A percentile compares a stretch with the other conserved stretches of the same genome.
These are phyloP conservation scores for Phytophthora citrophthora DNA, from an alignment of 352 stramenopile genomes.

Conservation along the genomic window DNA sequence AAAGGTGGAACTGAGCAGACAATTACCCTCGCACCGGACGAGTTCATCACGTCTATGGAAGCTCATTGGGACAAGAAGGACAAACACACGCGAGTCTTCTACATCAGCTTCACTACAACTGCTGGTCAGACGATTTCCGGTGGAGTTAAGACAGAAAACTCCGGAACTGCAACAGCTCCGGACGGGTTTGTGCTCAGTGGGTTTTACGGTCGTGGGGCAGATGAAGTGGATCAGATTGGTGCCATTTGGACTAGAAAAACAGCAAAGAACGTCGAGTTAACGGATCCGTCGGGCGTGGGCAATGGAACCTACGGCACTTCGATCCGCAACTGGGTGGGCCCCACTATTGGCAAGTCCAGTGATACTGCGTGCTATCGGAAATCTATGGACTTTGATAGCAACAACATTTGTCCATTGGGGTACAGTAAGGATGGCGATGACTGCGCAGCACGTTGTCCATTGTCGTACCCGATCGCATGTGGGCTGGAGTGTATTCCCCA, in stretches of 20 bases:
- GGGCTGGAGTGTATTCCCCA: slow-evolving; percentile 35
- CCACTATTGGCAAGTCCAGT: slow-evolving; percentile 17
- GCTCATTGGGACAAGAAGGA: slow-evolving; percentile 53
- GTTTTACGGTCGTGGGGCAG: slow-evolving; percentile 26
- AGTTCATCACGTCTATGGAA: slow-evolving; percentile 40
- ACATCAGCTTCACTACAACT: slow-evolving; percentile 49
- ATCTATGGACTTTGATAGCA: slow-evolving; percentile 18
- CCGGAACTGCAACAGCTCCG: slow-evolving; percentile 10
- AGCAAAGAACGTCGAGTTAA: slow-evolving; percentile 25
- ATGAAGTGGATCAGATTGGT: slow-evolving; percentile 32
- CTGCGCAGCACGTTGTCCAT: slow-evolving; percentile 27
- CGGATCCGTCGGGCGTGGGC: slow-evolving; percentile 20
- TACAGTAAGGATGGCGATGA: slow-evolving; percentile 27
- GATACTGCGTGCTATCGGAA: slow-evolving; percentile 38
- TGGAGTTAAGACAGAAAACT: slow-evolving; percentile 33
- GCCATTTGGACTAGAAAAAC: slow-evolving; percentile 34
- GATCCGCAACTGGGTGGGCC: slow-evolving; percentile 35
- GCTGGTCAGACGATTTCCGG: slow-evolving; percentile 30
- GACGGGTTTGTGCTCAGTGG: slow-evolving; percentile 30
- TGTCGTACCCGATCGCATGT: slow-evolving; percentile 34
- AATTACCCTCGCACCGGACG: slow-evolving; percentile 41
- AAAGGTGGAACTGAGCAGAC: slow-evolving; percentile 38
- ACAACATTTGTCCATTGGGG: slow-evolving; percentile 29
- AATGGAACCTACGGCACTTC: slow-evolving; percentile 30
- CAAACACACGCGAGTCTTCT: slow-evolving; percentile 49